Evolutionary conservation across 2,329 filamentous ascomycete genomes (phyloP), one percentile per base, ranked within the genome.

Genomic region (Aspergillus sp.): DNA sequence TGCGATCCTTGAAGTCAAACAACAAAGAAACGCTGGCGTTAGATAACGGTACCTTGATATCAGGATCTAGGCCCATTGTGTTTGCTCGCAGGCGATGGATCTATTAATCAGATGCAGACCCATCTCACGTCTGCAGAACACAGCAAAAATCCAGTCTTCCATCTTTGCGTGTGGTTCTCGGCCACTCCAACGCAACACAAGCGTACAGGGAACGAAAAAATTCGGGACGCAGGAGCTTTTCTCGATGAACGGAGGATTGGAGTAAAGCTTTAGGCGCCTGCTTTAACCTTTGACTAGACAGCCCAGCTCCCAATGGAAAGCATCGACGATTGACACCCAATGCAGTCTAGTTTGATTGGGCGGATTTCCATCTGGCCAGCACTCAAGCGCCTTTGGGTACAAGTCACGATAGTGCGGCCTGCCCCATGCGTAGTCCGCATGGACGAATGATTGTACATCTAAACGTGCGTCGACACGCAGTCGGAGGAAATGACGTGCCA

Each of bases 401-500:
- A 51, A 58, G 64, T 64, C 64, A 62, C 62, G 65, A 58, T 41
- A 44, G 46, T 52, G 53, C 41, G 27, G 33, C 23, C 49, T 19
- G 49, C 15, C 33, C 39, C 40, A 58, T 47, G 46, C 49, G 33
- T 51, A 31, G 23, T 45, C 41, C 39, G 51, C 49, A 31, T 50
- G 41, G 46, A 17, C 33, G 21, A 55, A 55, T 40, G 14, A 44
- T 49, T 46, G 57, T 58, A 47, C 51, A 50, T 58, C 40, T 49
- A 40, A 37, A 39, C 19, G 45, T 40, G 47, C 41, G 41, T 47
- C 15, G 39, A 37, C 57, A 60, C 55, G 61, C 52, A 61, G 48
- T 49, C 59, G 39, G 31, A 37, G 51, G 52, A 57, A 31, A 64
- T 66, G 64, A 66, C 59, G 61, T 64, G 61, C 61, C 62, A 61